Conservation (phyloP, 2,329 filamentous ascomycete species). For the Aspergillus ochraceus region DNA sequence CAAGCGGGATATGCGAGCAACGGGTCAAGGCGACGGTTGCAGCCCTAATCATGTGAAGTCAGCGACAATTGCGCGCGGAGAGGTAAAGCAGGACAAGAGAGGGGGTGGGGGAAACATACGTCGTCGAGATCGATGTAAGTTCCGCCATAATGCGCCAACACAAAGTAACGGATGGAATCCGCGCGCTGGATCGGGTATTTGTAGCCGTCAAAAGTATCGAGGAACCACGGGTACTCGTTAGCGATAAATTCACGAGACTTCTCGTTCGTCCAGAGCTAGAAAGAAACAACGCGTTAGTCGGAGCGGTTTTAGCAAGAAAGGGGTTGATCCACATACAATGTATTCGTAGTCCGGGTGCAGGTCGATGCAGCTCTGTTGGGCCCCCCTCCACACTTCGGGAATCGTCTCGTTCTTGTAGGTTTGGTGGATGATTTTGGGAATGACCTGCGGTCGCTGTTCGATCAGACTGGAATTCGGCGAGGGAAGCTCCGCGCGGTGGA, state of each 20-base stretch:
- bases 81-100: neutral
- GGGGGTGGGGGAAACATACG: slow-evolving; percentile 39
- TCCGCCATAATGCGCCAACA: slow-evolving; percentile 73
- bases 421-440: slow-evolving; percentile 77
- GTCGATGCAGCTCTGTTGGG: slow-evolving; percentile 66
- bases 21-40: slow-evolving; percentile 66
- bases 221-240: slow-evolving; percentile 74
- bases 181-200: slow-evolving; percentile 74
- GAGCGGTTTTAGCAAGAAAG: neutral
- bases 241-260: slow-evolving; percentile 70
- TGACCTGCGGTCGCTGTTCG: slow-evolving; percentile 59
- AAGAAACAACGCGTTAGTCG: slow-evolving; percentile 18
- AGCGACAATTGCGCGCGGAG: slow-evolving; percentile 8
- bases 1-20: slow-evolving; percentile 69
- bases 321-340: slow-evolving; percentile 53
- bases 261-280: slow-evolving; percentile 73
- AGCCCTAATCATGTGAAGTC: slow-evolving; percentile 52
- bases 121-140: slow-evolving; percentile 80
- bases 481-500: slow-evolving; percentile 65
- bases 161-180: slow-evolving; percentile 77
- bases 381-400: slow-evolving; percentile 63
- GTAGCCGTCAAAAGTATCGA: slow-evolving; percentile 73
- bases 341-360: slow-evolving; percentile 72
- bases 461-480: slow-evolving; percentile 62
- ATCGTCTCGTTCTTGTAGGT: slow-evolving; percentile 72